Conservation (phyloP, 331 rosid species). For the Rhamnella rubrinervis region DNA sequence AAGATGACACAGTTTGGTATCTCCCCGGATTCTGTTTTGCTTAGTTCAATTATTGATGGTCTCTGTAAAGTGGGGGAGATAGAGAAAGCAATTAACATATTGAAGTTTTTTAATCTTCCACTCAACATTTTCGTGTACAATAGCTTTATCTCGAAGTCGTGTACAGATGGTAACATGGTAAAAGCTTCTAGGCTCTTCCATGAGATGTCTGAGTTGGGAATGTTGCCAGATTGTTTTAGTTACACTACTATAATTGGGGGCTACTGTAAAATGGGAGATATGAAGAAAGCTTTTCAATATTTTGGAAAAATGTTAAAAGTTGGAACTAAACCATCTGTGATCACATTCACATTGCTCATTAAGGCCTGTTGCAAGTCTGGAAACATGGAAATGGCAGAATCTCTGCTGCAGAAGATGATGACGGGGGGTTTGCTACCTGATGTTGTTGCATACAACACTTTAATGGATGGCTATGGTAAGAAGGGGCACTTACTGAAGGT, state of each 20-base stretch:
- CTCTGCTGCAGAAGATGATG: constrained; percentile 22
- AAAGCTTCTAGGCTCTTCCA: constrained; percentile 29
- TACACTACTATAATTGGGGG: constrained; percentile 35
- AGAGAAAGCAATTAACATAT: constrained; percentile 22
- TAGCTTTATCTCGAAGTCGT: constrained; percentile 31
- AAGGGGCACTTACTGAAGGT: constrained; percentile 36
- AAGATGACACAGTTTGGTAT: constrained; percentile 34
- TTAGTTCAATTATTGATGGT: constrained; percentile 37
- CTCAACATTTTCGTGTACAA: constrained; percentile 31
- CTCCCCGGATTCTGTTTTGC: constrained; percentile 30
- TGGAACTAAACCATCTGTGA: constrained; percentile 34
- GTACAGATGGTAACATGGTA: constrained; percentile 25
- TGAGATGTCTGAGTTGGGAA: constrained; percentile 33
- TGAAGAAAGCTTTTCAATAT: constrained; percentile 23
- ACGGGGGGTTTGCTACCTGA: constrained; percentile 33
- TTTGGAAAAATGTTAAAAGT: constrained; percentile 37
- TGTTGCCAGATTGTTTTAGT: constrained; percentile 33
- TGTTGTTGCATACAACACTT: constrained; percentile 31
- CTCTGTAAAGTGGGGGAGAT: constrained; percentile 29
- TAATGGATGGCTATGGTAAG: constrained; percentile 41
- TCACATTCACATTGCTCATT: constrained; percentile 26
- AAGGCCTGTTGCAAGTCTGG: constrained; percentile 29
- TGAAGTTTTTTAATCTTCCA: constrained; percentile 29
- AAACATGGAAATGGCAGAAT: constrained; percentile 34
- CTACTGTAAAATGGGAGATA: constrained; percentile 27